A percentile compares a stretch with the other conserved stretches of the same genome.
Evolutionary conservation across 306 rosid genomes (phyloP).

Genomic region (Pyrus bretschneideri): DNA sequence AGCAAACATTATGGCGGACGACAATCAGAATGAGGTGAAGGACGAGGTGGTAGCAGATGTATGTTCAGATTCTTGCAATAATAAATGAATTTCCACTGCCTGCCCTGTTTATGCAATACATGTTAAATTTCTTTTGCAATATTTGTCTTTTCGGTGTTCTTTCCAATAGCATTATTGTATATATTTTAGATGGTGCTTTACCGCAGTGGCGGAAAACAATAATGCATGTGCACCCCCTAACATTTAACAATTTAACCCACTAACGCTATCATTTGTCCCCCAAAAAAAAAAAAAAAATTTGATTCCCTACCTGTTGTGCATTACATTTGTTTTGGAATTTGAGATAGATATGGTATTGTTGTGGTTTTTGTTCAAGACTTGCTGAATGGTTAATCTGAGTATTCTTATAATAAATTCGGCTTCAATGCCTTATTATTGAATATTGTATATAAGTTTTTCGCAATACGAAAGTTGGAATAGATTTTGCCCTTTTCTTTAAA

Average conservation of each 20-base stretch:
- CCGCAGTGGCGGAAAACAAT: no score
- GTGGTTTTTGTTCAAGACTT: background rate
- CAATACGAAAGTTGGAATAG: background rate
- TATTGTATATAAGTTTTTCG: background rate
- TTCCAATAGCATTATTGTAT: background rate
- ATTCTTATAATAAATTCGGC: background rate
- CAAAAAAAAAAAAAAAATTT: no score
- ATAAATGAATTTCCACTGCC: background rate
- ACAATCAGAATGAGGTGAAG: constrained; percentile 41
- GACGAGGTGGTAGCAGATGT: constrained; percentile 68
- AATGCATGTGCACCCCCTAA: no score
- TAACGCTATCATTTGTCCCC: no score
- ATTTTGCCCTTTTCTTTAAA: background rate
- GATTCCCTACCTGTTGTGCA: background rate
- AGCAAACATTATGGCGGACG: constrained; percentile 69
- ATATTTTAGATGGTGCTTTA: background rate
- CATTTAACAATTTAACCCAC: no score
- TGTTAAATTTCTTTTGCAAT: background rate
- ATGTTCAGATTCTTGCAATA: constrained; percentile 11
- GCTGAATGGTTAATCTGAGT: background rate
- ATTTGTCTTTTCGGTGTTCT: background rate
- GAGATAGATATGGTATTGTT: background rate
- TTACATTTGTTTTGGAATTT: background rate
- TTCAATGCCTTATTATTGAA: background rate
- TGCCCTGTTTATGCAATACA: background rate